These are phyloP conservation scores for Lipomyces yamanashiensis DNA, from an alignment of 805 yeast genomes.

Conservation along the genomic window DNA sequence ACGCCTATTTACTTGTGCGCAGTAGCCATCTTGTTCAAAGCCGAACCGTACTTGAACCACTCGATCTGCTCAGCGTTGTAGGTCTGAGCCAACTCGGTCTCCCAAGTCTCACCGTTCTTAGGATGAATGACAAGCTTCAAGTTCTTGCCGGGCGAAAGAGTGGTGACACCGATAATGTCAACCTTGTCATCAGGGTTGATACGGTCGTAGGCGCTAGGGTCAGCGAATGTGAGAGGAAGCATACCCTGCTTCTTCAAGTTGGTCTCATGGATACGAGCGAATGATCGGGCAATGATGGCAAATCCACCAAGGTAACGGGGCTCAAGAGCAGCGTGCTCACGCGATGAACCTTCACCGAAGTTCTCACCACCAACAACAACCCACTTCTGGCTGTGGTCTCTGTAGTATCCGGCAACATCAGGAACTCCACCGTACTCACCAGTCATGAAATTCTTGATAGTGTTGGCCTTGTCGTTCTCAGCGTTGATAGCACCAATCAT, in stretches of 20 bases:
- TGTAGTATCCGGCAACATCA: constrained; percentile 97
- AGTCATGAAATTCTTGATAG: constrained; percentile 79
- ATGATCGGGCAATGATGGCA: constrained; percentile 86
- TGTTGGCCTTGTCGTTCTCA: constrained; percentile 95
- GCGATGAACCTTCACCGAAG: constrained; percentile 98
- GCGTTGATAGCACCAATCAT: constrained; percentile 95
- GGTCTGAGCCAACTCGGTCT: constrained; percentile 90
- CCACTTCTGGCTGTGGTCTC: constrained; percentile 84
- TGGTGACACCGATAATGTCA: constrained; percentile 67
- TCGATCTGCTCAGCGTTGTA: constrained; percentile 96
- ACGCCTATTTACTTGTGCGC: constrained; percentile 18
- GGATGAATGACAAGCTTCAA: constrained; percentile 75
- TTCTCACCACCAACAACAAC: constrained; percentile 95
- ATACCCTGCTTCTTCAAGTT: constrained; percentile 97
- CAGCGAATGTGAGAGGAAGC: constrained; percentile 90
- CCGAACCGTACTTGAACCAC: constrained; percentile 99
- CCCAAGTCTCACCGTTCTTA: constrained; percentile 81
- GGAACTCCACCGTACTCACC: constrained; percentile 71
- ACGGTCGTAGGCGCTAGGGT: constrained; percentile 86
- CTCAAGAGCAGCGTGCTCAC: constrained; percentile 97
- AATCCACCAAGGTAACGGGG: constrained; percentile 94
- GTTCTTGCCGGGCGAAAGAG: constrained; percentile 86
- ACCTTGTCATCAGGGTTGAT: constrained; percentile 76
- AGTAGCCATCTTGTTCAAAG: constrained; percentile 90
- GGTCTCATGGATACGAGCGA: constrained; percentile 98